A percentile compares a stretch with the other conserved stretches of the same genome.
Conservation (phyloP, 768 basidiomycete species). For the Xerocomus potaroensis region DNA sequence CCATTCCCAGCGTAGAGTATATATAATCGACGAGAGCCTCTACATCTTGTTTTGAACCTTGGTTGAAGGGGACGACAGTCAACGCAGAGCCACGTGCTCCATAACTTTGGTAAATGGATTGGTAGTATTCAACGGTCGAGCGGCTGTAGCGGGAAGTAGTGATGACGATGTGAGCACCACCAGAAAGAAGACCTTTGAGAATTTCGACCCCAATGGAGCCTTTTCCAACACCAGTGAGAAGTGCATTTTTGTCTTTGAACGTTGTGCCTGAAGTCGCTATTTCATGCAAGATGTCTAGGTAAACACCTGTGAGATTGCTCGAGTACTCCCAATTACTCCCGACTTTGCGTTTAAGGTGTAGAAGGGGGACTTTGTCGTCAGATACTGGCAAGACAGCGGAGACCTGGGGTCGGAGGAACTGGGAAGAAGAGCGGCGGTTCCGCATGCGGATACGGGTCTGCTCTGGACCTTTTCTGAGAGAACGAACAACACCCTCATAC, state of each 20-base stretch:
- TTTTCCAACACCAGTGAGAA: constrained; percentile 96
- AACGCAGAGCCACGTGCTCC: constrained; percentile 95
- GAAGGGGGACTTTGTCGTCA: constrained; percentile 85
- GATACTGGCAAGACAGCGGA: constrained; percentile 68
- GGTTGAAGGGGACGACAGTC: constrained; percentile 98
- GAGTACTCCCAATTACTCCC: constrained; percentile 96
- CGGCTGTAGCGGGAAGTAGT: constrained; percentile 98
- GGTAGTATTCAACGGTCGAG: constrained; percentile 95
- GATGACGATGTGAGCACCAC: constrained; percentile 94
- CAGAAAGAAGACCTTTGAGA: constrained; percentile 92
- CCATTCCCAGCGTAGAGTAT: constrained; percentile 90
- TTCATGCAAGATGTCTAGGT: constrained; percentile 95
- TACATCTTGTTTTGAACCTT: constrained; percentile 97
- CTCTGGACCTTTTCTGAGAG: constrained; percentile 78
- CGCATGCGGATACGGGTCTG: constrained; percentile 52
- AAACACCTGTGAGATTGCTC: constrained; percentile 91
- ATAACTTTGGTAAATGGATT: constrained; percentile 92
- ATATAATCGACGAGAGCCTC: constrained; percentile 98
- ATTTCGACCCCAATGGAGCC: constrained; percentile 98
- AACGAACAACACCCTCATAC: constrained; percentile 95
- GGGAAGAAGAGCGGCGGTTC: constrained; percentile 87
- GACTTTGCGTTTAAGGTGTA: constrained; percentile 96
- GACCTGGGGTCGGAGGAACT: constrained; percentile 92
- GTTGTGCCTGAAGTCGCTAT: constrained; percentile 98
- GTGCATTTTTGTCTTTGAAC: constrained; percentile 98